Evolutionary conservation across 441 rosid genomes (phyloP).

Genomic region (Isatis lusitanica): DNA sequence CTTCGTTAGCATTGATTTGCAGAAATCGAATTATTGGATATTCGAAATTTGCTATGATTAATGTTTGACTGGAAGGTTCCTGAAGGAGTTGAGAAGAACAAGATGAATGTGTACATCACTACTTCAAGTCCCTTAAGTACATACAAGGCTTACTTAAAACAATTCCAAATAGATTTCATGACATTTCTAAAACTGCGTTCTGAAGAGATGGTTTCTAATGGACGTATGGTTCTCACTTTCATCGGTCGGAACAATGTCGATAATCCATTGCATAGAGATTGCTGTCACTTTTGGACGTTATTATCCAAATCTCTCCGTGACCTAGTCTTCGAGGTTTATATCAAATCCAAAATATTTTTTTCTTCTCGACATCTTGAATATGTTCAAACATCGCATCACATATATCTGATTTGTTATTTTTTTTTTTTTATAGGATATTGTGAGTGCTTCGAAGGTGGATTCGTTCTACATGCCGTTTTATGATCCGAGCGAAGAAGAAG

Average conservation of each 20-base stretch:
- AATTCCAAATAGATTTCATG: conserved; percentile 39
- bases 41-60: not conserved
- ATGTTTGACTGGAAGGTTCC: conserved; percentile 24
- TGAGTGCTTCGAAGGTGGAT: conserved; percentile 29
- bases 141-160: conserved; percentile 39
- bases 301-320: conserved; percentile 28
- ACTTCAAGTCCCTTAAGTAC: conserved; percentile 37
- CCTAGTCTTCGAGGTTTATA: conserved; percentile 31
- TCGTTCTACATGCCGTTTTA: conserved; percentile 34
- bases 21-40: not conserved
- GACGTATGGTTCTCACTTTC: conserved; percentile 38
- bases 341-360: not conserved
- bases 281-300: conserved; percentile 38
- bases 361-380: not conserved
- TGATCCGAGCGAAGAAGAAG: conserved; percentile 27
- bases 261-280: conserved; percentile 29
- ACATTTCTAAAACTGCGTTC: conserved; percentile 34
- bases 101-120: conserved; percentile 39
- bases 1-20: not conserved
- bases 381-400: not conserved
- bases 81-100: conserved; percentile 28
- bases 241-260: conserved; percentile 36
- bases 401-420: not conserved
- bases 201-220: conserved; percentile 39
- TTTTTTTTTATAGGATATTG: conserved; percentile 4